These are phyloP conservation scores for Zymoseptoria crescenta DNA, from an alignment of 2,329 filamentous ascomycete genomes.

Conservation along the genomic window DNA sequence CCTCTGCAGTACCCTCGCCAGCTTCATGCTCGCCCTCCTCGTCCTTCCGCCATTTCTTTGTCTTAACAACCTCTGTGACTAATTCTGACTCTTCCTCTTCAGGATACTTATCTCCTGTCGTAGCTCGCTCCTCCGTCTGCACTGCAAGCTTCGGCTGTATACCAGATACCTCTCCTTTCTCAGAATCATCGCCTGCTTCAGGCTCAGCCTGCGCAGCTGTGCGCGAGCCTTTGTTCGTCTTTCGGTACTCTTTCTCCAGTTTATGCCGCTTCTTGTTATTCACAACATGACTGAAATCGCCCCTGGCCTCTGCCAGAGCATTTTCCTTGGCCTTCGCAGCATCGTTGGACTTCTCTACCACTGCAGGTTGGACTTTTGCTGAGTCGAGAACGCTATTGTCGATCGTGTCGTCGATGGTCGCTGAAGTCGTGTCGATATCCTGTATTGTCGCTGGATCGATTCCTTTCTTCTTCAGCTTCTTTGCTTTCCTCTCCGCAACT, in stretches of 20 bases:
- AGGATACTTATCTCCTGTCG: not conserved
- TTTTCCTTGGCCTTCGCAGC: constrained; percentile 8
- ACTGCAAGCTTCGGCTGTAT: not conserved
- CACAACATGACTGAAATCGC: constrained; percentile 24
- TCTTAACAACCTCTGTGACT: not conserved
- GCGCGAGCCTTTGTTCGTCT: constrained; percentile 20
- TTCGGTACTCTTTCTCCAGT: constrained; percentile 29
- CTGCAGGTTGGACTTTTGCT: not conserved
- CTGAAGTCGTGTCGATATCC: not conserved
- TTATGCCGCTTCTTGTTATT: constrained; percentile 26
- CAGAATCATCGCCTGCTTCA: constrained; percentile 28
- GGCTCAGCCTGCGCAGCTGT: constrained; percentile 2
- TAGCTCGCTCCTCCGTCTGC: not conserved
- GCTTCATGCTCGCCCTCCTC: not conserved
- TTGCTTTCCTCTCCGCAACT: constrained; percentile 25
- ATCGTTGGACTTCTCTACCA: constrained; percentile 1
- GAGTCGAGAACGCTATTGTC: not conserved
- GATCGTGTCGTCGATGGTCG: not conserved
- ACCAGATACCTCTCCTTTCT: not conserved
- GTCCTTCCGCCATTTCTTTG: constrained; percentile 1
- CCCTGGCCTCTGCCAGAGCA: constrained; percentile 4
- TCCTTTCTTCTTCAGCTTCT: constrained; percentile 26
- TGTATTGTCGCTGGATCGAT: constrained; percentile 11
- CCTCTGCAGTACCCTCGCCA: not conserved
- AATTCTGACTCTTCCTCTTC: not conserved